phyloP scores from a whole-genome alignment of 371 early-diverging fungal genomes.

The Circinella minor region DNA sequence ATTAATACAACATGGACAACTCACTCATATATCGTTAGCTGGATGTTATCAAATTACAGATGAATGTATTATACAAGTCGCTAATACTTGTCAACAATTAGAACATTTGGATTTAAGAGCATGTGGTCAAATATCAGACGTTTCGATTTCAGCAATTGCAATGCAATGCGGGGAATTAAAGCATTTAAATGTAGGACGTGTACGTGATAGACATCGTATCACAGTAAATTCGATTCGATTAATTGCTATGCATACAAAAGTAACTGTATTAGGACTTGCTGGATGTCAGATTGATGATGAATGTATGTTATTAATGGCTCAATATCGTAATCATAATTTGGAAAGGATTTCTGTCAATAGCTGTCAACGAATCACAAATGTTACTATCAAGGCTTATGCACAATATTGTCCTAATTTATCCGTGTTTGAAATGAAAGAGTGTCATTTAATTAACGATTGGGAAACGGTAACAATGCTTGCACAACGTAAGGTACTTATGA shows the following conservation, averaged over 20 bases:
- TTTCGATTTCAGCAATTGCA: constrained; percentile 52
- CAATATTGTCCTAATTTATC: constrained; percentile 55
- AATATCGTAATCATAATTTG: constrained; percentile 38
- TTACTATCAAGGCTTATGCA: constrained; percentile 50
- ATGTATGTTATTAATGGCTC: constrained; percentile 52
- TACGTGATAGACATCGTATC: constrained; percentile 54
- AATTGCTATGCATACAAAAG: constrained; percentile 53
- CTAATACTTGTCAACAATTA: constrained; percentile 45
- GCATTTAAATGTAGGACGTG: constrained; percentile 62
- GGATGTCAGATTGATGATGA: constrained; percentile 63
- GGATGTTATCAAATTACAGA: constrained; percentile 62
- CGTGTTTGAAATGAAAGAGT: constrained; percentile 66
- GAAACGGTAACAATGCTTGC: constrained; percentile 42
- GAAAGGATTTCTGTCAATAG: constrained; percentile 63
- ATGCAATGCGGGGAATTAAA: constrained; percentile 49
- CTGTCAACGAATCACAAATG: constrained; percentile 54
- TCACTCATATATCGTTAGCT: constrained; percentile 56
- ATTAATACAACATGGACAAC: constrained; percentile 27
- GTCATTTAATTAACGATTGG: constrained; percentile 51
- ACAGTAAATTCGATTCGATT: constrained; percentile 51
- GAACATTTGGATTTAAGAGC: constrained; percentile 62
- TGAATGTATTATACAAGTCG: constrained; percentile 43
- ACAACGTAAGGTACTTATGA: constrained; percentile 41
- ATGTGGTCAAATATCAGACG: constrained; percentile 59
- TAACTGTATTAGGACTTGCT: constrained; percentile 58